Evolutionary conservation across 192 early-diverging fungal genomes (phyloP).

Genomic region (Rhizophagus sp.): DNA sequence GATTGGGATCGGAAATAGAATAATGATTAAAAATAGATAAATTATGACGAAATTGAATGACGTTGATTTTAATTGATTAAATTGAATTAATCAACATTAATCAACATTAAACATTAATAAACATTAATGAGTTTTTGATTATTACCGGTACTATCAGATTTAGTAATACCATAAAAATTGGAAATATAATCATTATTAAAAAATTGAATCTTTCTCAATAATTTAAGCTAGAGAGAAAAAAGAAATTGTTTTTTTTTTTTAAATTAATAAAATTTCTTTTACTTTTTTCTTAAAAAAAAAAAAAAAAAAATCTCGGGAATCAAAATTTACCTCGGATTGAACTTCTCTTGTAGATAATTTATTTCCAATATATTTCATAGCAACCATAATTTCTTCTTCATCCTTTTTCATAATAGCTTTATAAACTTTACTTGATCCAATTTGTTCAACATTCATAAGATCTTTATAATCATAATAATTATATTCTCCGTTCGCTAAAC

Average conservation of each 20-base stretch:
- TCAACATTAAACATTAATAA: no score
- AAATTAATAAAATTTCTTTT: neutral
- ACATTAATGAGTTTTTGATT: no score
- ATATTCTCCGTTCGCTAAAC: neutral
- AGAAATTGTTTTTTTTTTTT: no score
- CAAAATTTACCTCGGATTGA: neutral
- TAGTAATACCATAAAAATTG: neutral
- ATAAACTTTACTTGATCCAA: neutral
- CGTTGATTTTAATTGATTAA: no score
- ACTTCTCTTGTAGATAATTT: neutral
- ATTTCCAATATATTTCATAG: neutral
- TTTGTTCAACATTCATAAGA: neutral
- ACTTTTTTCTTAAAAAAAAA: neutral
- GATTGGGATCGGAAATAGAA: no score
- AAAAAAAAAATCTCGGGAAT: no score
- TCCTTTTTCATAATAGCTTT: neutral
- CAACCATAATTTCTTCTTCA: neutral
- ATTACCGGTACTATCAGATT: neutral
- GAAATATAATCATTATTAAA: neutral
- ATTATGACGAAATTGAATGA: no score
- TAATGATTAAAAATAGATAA: no score
- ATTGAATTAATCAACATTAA: no score
- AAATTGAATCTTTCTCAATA: neutral
- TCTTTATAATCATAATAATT: neutral
- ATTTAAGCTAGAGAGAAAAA: neutral